These are phyloP conservation scores for Xeromyces bisporus DNA, from an alignment of 495 filamentous ascomycete genomes.

Conservation along the genomic window DNA sequence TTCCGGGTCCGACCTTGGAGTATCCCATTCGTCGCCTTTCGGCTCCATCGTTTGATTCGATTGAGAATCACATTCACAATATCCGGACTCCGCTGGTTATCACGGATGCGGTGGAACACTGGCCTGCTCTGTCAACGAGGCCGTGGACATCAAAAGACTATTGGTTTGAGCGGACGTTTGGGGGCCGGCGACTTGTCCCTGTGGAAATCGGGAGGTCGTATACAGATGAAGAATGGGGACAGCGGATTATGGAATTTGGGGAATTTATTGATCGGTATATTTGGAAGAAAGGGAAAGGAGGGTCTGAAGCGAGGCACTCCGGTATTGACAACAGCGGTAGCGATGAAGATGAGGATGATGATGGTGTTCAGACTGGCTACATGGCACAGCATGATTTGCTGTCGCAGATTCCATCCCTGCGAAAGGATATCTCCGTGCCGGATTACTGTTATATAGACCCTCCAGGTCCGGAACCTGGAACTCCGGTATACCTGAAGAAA, in stretches of 20 bases:
- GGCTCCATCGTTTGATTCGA: constrained; percentile 38
- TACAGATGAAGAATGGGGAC: constrained; percentile 72
- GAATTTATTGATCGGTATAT: constrained; percentile 54
- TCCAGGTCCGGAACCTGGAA: constrained; percentile 25
- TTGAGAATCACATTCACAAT: constrained; percentile 44
- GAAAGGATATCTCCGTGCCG: constrained; percentile 60
- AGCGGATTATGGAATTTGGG: constrained; percentile 60
- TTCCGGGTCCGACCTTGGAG: constrained; percentile 17
- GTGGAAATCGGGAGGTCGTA: constrained; percentile 85
- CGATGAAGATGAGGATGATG: constrained; percentile 2
- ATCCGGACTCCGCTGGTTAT: constrained; percentile 52
- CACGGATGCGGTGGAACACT: constrained; percentile 41
- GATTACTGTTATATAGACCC: constrained; percentile 71
- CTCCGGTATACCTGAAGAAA: constrained; percentile 33
- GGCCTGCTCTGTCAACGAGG: constrained; percentile 58
- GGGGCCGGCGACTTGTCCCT: constrained; percentile 64
- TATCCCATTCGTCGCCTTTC: constrained; percentile 19
- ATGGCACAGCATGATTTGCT: constrained; percentile 86
- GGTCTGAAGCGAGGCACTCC: constrained; percentile 1
- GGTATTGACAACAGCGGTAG: constrained; percentile 4
- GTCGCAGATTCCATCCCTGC: constrained; percentile 59
- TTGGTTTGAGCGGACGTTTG: constrained; percentile 56
- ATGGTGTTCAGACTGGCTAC: constrained; percentile 39
- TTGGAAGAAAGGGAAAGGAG: constrained; percentile 9
- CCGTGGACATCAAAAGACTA: constrained; percentile 63